A percentile compares a stretch with the other conserved stretches of the same genome.
Evolutionary conservation across 108 stramenopile species (phyloP).

Genomic region (Mayamaea pseudoterrestris): DNA sequence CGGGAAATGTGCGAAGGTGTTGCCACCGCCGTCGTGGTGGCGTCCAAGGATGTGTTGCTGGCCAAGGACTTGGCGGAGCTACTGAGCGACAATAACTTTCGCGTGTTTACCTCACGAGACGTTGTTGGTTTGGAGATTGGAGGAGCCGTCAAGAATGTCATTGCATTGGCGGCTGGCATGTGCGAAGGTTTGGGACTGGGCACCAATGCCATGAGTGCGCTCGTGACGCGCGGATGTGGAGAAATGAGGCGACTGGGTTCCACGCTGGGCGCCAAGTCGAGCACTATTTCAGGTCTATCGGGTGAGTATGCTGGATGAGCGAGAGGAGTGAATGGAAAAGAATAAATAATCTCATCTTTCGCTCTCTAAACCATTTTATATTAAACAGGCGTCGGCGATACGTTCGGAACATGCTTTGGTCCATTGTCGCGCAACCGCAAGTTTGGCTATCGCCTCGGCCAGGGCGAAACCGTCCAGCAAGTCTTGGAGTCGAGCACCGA

Average conservation of each 20-base stretch:
- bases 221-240: conserved; percentile 91
- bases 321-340: conserved; percentile 75
- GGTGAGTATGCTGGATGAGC: conserved; percentile 45
- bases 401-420: conserved; percentile 96
- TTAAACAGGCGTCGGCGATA: conserved; percentile 83
- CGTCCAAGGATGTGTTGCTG: conserved; percentile 78
- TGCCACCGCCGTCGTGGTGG: conserved; percentile 92
- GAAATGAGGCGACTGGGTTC: conserved; percentile 92
- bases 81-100: conserved; percentile 70
- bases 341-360: background rate
- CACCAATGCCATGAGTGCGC: conserved; percentile 92
- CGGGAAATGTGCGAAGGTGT: conserved; percentile 87
- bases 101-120: conserved; percentile 80
- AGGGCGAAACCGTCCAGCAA: conserved; percentile 89
- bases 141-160: conserved; percentile 95
- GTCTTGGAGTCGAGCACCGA: conserved; percentile 76
- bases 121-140: conserved; percentile 95
- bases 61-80: conserved; percentile 83
- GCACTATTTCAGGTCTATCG: conserved; percentile 81
- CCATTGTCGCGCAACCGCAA: conserved; percentile 90
- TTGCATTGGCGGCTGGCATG: conserved; percentile 96
- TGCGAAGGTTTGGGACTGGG: conserved; percentile 93
- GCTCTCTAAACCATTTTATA: too few species aligned
- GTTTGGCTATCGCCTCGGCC: conserved; percentile 86
- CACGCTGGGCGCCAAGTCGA: conserved; percentile 76